phyloP scores from a whole-genome alignment of 768 basidiomycete genomes.

The Pulveroboletus ravenelii region DNA sequence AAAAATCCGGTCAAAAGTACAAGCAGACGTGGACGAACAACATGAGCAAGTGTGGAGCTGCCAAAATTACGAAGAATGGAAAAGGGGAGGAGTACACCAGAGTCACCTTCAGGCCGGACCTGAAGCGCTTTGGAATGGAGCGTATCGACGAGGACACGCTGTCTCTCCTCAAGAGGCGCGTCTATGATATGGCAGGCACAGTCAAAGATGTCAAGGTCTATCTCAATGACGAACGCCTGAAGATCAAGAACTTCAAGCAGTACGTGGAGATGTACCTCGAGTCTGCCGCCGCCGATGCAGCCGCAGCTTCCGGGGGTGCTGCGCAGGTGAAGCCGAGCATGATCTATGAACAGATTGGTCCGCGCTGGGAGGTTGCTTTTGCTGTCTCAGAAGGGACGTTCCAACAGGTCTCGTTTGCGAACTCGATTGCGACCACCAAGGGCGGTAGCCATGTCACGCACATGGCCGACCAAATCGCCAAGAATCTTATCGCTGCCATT shows the following conservation, averaged over 20 bases:
- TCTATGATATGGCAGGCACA: conserved; percentile 97
- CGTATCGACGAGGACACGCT: conserved; percentile 87
- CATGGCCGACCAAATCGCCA: conserved; percentile 86
- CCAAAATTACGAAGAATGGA: conserved; percentile 90
- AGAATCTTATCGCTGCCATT: conserved; percentile 74
- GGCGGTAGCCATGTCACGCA: conserved; percentile 90
- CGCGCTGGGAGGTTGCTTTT: conserved; percentile 94
- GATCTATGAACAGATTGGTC: conserved; percentile 74
- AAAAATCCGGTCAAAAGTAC: conserved; percentile 81
- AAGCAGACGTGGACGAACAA: conserved; percentile 93
- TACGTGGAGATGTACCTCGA: conserved; percentile 93
- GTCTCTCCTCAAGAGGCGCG: conserved; percentile 85
- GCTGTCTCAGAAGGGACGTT: conserved; percentile 89
- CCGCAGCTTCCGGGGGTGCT: conserved; percentile 72
- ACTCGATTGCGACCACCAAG: conserved; percentile 94
- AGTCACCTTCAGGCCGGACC: conserved; percentile 90
- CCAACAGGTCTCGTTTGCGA: conserved; percentile 96
- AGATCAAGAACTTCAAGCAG: conserved; percentile 93
- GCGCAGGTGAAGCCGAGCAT: conserved; percentile 70
- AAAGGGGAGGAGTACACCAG: conserved; percentile 88
- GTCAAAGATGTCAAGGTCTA: conserved; percentile 89
- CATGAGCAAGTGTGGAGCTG: conserved; percentile 82
- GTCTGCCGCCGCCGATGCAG: conserved; percentile 66
- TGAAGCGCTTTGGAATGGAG: conserved; percentile 89
- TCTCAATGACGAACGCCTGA: conserved; percentile 86